Evolutionary conservation across 192 early-diverging fungal genomes (phyloP).

Genomic region (Phlyctochytrium bullatum): DNA sequence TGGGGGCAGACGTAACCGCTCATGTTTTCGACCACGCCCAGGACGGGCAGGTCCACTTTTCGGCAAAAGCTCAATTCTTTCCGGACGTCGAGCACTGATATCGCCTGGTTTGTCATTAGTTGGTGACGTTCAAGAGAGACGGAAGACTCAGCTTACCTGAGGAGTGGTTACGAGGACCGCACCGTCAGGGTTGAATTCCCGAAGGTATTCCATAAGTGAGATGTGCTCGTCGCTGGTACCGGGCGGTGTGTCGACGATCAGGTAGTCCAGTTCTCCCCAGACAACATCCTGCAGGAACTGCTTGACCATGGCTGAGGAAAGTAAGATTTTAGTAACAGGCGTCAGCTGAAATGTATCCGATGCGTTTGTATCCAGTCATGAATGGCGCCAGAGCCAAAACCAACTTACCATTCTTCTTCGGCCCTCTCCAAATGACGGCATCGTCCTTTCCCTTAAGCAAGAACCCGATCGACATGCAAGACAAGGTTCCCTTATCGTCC

Average conservation of each 20-base stretch:
- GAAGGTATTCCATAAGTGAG: conserved; percentile 76
- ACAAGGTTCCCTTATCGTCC: conserved; percentile 41
- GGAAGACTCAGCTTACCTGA: conserved; percentile 66
- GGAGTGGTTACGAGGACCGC: conserved; percentile 93
- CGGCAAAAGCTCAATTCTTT: conserved; percentile 97
- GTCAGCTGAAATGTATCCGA: too few relatives aligned
- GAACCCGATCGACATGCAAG: conserved; percentile 92
- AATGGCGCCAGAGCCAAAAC: background rate
- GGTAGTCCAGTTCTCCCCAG: conserved; percentile 87
- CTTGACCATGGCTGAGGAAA: conserved; percentile 70
- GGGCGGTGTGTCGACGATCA: conserved; percentile 95
- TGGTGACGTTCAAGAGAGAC: background rate
- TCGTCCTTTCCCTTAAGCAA: conserved; percentile 83
- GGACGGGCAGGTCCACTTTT: conserved; percentile 83
- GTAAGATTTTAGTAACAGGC: background rate
- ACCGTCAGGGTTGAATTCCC: conserved; percentile 75
- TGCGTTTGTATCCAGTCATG: background rate
- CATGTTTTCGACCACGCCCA: conserved; percentile 98
- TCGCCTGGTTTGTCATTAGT: conserved; percentile 26
- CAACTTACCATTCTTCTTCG: conserved; percentile 35
- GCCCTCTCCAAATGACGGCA: conserved; percentile 87
- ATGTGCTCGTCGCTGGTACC: conserved; percentile 97
- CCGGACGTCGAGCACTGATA: conserved; percentile 76
- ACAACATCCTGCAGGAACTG: conserved; percentile 96
- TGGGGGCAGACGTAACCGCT: conserved; percentile 93